A percentile compares a stretch with the other conserved stretches of the same genome.
phyloP scores from a whole-genome alignment of 2,329 filamentous ascomycete genomes.

The Trichoderma sp. region DNA sequence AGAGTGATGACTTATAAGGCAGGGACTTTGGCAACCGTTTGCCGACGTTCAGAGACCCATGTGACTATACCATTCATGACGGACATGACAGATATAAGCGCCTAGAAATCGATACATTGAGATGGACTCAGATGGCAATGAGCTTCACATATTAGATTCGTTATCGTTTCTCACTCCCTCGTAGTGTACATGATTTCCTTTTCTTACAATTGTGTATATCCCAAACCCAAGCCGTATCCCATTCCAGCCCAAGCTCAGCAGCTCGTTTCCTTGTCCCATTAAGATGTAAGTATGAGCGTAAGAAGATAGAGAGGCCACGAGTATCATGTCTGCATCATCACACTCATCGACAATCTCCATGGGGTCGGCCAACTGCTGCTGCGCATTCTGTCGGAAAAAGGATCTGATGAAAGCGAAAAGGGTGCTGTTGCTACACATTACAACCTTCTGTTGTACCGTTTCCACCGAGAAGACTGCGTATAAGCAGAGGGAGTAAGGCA shows the following conservation, averaged over 20 bases:
- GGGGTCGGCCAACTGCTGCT: neutral
- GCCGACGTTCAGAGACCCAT: neutral
- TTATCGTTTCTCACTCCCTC: conserved; percentile 13
- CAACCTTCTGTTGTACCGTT: conserved; percentile 7
- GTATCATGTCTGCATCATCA: neutral
- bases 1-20: too few species aligned
- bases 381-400: neutral
- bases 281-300: too few species aligned
- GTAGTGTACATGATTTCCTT: conserved; percentile 20
- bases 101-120: neutral
- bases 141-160: neutral
- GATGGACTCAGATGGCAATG: neutral
- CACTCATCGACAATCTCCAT: neutral
- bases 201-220: neutral
- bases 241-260: conserved; percentile 5
- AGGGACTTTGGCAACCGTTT: too few species aligned
- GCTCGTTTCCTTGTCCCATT: neutral
- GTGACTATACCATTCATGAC: neutral
- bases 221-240: neutral
- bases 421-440: conserved; percentile 15
- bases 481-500: neutral
- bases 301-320: neutral
- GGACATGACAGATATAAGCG: neutral
- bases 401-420: neutral
- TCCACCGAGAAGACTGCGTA: conserved; percentile 3